Conservation (phyloP, 768 basidiomycete species). For the Phlebiopsis flavidoalba region DNA sequence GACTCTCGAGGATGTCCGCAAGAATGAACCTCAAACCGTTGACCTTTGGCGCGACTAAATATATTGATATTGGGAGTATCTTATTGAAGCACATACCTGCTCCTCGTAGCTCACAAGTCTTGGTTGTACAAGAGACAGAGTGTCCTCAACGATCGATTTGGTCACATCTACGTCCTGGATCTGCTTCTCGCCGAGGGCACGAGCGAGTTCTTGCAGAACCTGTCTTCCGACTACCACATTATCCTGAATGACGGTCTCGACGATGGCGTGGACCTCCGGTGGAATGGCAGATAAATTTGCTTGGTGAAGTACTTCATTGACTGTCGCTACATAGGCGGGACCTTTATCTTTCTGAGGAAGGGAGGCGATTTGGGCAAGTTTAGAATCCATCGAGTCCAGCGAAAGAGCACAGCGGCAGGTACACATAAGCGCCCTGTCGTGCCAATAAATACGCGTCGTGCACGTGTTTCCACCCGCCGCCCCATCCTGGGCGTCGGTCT, state of each 20-base stretch:
- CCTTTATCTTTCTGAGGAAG: constrained; percentile 85
- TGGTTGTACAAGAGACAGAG: constrained; percentile 65
- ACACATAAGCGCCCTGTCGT: background rate
- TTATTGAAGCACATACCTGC: constrained; percentile 53
- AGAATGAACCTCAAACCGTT: constrained; percentile 81
- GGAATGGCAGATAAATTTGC: constrained; percentile 39
- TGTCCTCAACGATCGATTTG: constrained; percentile 73
- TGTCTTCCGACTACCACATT: constrained; percentile 82
- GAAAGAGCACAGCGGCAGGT: background rate
- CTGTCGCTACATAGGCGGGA: constrained; percentile 62
- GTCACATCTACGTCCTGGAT: constrained; percentile 52
- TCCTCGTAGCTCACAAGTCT: constrained; percentile 92
- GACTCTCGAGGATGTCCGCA: constrained; percentile 82
- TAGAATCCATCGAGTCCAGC: constrained; percentile 49
- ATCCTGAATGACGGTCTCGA: constrained; percentile 80
- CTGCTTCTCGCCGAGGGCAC: constrained; percentile 50
- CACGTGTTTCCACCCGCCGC: background rate
- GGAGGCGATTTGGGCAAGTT: constrained; percentile 54
- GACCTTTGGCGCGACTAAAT: constrained; percentile 43
- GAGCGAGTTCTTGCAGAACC: constrained; percentile 81
- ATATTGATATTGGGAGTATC: background rate
- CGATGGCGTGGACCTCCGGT: constrained; percentile 61
- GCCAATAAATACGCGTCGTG: background rate
- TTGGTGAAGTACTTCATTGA: constrained; percentile 59
- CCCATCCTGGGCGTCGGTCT: background rate